Conservation (phyloP, 306 rosid genomes). For the Cucumis cinereus region DNA sequence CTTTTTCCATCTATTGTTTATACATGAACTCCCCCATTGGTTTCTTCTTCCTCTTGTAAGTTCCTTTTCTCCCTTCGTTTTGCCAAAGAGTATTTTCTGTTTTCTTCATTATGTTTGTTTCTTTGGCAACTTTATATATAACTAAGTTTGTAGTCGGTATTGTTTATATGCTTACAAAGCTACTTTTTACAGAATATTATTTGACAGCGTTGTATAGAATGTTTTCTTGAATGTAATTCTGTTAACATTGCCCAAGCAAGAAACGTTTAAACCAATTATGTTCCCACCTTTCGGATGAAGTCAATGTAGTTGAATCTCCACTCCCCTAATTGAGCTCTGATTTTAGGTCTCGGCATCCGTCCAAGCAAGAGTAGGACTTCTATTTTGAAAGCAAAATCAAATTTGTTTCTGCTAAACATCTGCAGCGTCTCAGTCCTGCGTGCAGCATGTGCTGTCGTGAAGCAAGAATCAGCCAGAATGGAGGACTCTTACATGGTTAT, state of each 20-base stretch:
- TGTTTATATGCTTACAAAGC: not conserved
- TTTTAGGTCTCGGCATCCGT: slow-evolving; percentile 80
- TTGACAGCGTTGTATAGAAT: not conserved
- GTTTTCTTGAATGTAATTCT: not conserved
- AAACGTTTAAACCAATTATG: not conserved
- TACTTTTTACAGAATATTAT: not conserved
- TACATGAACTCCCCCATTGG: not conserved
- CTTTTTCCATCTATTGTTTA: not conserved
- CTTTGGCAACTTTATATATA: not conserved
- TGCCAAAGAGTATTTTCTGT: not conserved
- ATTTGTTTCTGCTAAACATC: slow-evolving; percentile 32
- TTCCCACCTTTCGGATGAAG: not conserved
- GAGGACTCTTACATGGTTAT: slow-evolving; percentile 62
- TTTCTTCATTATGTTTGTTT: not conserved
- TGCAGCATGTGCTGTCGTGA: slow-evolving; percentile 28
- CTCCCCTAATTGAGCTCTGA: slow-evolving; percentile 3
- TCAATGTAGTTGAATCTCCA: not conserved
- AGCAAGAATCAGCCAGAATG: slow-evolving; percentile 40
- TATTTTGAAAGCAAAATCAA: slow-evolving; percentile 49
- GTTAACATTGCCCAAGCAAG: not conserved
- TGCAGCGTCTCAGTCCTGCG: slow-evolving; percentile 13
- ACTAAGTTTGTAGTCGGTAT: not conserved
- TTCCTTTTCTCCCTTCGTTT: not conserved
- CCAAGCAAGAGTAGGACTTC: slow-evolving; percentile 53
- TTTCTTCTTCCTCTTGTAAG: not conserved